Conservation (phyloP, 306 rosid genomes). For the Sophora flavescens region DNA sequence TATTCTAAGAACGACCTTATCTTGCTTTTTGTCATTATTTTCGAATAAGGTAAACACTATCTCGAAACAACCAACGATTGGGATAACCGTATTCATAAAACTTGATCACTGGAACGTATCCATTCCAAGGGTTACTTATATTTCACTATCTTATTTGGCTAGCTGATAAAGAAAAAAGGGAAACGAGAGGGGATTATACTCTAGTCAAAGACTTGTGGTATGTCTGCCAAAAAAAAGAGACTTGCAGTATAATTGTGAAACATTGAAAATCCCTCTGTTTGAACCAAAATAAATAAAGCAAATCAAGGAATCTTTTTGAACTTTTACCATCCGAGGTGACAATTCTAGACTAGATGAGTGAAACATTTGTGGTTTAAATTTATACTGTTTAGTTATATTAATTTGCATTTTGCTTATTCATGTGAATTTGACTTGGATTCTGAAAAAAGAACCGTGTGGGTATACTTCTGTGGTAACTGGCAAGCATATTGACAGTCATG, state of each 20-base stretch:
- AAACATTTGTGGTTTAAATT: background rate
- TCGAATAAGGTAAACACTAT: background rate
- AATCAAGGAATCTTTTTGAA: background rate
- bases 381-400: background rate
- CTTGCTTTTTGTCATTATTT: constrained; percentile 21
- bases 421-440: background rate
- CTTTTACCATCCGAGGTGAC: background rate
- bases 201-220: too few relatives aligned
- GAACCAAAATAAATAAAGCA: background rate
- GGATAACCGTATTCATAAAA: background rate
- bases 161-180: background rate
- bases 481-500: background rate
- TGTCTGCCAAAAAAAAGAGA: background rate
- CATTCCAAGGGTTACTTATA: background rate
- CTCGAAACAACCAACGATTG: background rate
- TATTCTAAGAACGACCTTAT: background rate
- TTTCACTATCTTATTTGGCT: background rate
- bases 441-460: background rate
- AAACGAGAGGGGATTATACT: background rate
- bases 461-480: too few relatives aligned
- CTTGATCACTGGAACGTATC: background rate
- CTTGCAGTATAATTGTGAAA: background rate
- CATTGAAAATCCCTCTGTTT: background rate
- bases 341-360: background rate
- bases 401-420: background rate